Evolutionary conservation across 768 basidiomycete species (phyloP).

Genomic region (Hydnomerulius pinastri): DNA sequence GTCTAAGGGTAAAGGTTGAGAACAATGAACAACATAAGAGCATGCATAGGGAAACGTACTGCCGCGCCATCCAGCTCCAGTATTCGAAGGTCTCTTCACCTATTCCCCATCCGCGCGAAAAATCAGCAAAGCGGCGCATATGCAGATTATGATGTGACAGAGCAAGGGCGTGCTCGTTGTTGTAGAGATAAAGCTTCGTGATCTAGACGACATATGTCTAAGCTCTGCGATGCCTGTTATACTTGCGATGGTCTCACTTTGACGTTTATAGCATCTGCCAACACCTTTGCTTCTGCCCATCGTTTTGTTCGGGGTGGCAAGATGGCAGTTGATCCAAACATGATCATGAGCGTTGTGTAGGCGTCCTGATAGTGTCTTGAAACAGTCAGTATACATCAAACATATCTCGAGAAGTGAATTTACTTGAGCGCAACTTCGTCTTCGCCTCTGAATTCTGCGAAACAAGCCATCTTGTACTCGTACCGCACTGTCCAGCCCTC

Average conservation of each 20-base stretch:
- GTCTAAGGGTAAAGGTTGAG: slow-evolving; percentile 43
- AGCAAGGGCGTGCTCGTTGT: slow-evolving; percentile 80
- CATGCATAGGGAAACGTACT: slow-evolving; percentile 50
- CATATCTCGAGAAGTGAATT: slow-evolving; percentile 29
- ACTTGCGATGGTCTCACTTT: slow-evolving; percentile 54
- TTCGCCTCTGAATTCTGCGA: slow-evolving; percentile 93
- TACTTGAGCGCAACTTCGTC: slow-evolving; percentile 91
- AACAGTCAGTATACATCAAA: slow-evolving; percentile 10
- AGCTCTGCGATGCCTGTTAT: not conserved
- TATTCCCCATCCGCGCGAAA: slow-evolving; percentile 92
- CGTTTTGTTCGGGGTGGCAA: slow-evolving; percentile 92
- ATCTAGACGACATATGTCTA: slow-evolving; percentile 49
- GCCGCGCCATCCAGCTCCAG: slow-evolving; percentile 95
- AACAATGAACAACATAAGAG: not conserved
- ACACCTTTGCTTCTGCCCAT: slow-evolving; percentile 98
- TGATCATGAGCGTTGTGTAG: slow-evolving; percentile 77
- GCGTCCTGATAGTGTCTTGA: slow-evolving; percentile 92
- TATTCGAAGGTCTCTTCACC: slow-evolving; percentile 96
- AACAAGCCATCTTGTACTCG: slow-evolving; percentile 96
- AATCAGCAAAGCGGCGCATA: slow-evolving; percentile 80
- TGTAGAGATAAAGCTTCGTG: slow-evolving; percentile 88
- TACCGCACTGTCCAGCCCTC: slow-evolving; percentile 97
- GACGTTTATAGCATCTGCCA: slow-evolving; percentile 90
- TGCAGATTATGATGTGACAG: slow-evolving; percentile 85
- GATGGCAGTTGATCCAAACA: slow-evolving; percentile 87